Evolutionary conservation across 2,329 filamentous ascomycete genomes (phyloP), one percentile per base, ranked within the genome.

Genomic region (Leptographium radiaticola): DNA sequence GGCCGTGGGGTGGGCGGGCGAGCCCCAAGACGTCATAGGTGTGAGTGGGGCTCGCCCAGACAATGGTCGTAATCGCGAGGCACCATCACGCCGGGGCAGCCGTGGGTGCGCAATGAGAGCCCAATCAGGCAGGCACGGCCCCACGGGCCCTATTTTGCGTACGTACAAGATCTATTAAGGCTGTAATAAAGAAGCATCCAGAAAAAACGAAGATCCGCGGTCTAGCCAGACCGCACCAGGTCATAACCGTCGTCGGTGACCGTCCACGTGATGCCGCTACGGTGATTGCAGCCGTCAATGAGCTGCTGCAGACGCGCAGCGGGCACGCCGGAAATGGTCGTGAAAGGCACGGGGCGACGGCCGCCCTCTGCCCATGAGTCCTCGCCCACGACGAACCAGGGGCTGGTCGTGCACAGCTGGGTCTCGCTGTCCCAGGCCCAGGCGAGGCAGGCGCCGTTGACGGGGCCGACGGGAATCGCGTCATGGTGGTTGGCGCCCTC

Each of bases 361-460:
- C 30, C 31, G 51, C 8, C 31, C 34, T 47, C 13, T 2, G 25
- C 25, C 11, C 16, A 12, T 6, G 16, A 7, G 10, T 30, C 48
- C 33, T 70, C 63, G 8, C 75, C 75, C 2, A 77, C 62, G 42
- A 76, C 68, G 52, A 76, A 63, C 76, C 75, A 79, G 25, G 75
- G 73, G 40, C 71, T 74, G 49, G 65, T 66, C 57, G 70, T 66
- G 62, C 76, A 79, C 55, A 64, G 60, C 58, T 65, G 62, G 25
- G 58, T 63, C 33, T 59, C 60, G 50, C 66, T 64, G 38, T 76
- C 70, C 65, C 71, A 78, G 31, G 70, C 71, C 76, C 76, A 79
- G 30, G 76, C 75, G 53, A 79, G 63, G 56, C 76, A 79, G 55
- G 63, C 62, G 47, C 48, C 49, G 43, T 38, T 45, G 52, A 38